Base-by-base conservation (phyloP, 768 basidiomycete genomes). In the Suillus alpinus region DNA sequence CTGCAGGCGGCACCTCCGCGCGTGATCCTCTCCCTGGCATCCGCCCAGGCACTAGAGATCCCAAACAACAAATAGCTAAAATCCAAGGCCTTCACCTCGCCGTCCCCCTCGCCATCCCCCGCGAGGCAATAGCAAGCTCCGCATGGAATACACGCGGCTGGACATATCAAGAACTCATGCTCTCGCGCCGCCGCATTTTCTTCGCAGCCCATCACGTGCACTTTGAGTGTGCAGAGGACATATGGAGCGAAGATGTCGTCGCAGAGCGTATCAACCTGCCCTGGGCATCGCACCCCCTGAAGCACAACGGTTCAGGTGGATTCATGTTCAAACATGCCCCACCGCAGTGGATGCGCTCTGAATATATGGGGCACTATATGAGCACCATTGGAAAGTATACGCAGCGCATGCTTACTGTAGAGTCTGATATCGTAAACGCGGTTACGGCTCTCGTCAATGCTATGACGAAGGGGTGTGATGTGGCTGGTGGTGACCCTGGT, bases 51-150 rank as follows among this genome's bases (percentile, higher is more conserved):
- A 69, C 65, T 1, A 63, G 69, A 29, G 20, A 18, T 10, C n/a
- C 29, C 8, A 10, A 62, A 31, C 69, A 70, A 32, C 59, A 64
- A n/a, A 46, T 69, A 50, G 52, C 62, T 26, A 47, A 58, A 31
- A 37, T 70, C n/a, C 63, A 71, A 44, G 69, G 63, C 3, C 61
- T 70, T 53, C 66, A 65, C 51, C 62, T 70, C 29, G 56, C 69
- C 1, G 50, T 65, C 23, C 68, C 67, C 3, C 63, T 71, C 16
- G 57, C 67, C 6, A 29, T 65, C 10, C 62, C 61, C 0, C 4
- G 13, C 2, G 67, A 65, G 13, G 59, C 41, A 6, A 29, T 59
- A 3, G 16, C 18, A 7, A 62, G 59, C 2, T 62, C 67, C 3
- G 32, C 23, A 7, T 71, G 69, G 69, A 20, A 59, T 12, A 65